phyloP scores from a whole-genome alignment of 306 rosid genomes.

The Hippophae gyantsensis region DNA sequence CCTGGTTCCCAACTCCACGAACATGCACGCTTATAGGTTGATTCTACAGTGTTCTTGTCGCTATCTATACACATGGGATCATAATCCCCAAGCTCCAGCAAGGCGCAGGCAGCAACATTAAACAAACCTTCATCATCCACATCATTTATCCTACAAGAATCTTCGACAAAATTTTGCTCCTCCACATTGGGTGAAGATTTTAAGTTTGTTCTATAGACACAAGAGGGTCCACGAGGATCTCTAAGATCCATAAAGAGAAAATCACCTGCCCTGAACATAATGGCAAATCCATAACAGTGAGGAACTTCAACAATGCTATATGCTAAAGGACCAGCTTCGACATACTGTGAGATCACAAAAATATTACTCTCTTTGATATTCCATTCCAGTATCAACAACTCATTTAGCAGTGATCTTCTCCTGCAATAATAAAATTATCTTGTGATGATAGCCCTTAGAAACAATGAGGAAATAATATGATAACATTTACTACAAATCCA shows the following conservation, averaged over 20 bases:
- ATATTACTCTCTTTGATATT: conserved; percentile 46
- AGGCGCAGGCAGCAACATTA: conserved; percentile 88
- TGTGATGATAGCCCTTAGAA: conserved; percentile 14
- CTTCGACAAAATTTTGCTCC: conserved; percentile 63
- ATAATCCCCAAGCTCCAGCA: conserved; percentile 69
- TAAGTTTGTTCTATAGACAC: conserved; percentile 57
- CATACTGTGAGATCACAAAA: conserved; percentile 47
- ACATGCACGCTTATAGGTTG: conserved; percentile 52
- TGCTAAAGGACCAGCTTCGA: conserved; percentile 71
- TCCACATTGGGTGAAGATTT: conserved; percentile 53
- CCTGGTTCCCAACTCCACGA: conserved; percentile 95
- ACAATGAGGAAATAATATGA: conserved; percentile 14
- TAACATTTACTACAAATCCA: conserved; percentile 5
- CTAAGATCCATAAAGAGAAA: conserved; percentile 81
- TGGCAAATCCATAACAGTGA: conserved; percentile 61
- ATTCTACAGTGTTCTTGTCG: conserved; percentile 42
- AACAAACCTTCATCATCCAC: conserved; percentile 75
- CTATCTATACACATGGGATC: conserved; percentile 95
- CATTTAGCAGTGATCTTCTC: conserved; percentile 44
- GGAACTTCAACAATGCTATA: conserved; percentile 78
- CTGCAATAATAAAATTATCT: conserved; percentile 32
- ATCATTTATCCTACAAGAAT: conserved; percentile 64
- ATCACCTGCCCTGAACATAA: conserved; percentile 83
- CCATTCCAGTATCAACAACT: conserved; percentile 70
- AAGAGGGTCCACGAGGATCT: conserved; percentile 54